Conservation (phyloP, 805 yeast genomes). For the Lipomyces spencermartinsiae region DNA sequence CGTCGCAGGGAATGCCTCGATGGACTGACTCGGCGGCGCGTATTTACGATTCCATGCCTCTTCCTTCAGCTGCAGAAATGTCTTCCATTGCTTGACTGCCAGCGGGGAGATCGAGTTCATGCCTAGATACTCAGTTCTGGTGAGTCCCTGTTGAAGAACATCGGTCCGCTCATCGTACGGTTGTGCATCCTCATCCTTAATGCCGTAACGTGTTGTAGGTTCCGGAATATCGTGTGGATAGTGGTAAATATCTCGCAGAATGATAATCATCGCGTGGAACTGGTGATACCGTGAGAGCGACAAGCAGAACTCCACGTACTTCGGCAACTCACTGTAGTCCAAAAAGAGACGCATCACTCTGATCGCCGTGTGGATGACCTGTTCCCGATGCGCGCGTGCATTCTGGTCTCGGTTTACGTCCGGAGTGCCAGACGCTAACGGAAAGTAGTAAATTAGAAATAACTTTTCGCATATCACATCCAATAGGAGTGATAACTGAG, state of each 20-base stretch:
- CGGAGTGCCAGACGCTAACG: background rate
- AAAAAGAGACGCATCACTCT: slow-evolving; percentile 22
- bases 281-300: slow-evolving; percentile 17
- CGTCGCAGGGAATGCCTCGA: too few species aligned
- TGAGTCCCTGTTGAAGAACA: slow-evolving; percentile 17
- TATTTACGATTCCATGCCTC: slow-evolving; percentile 7
- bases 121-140: slow-evolving; percentile 17
- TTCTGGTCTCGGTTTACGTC: background rate
- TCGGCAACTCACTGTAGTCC: slow-evolving; percentile 5
- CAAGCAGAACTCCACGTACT: slow-evolving; percentile 12
- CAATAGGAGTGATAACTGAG: background rate
- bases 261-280: slow-evolving; percentile 30
- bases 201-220: background rate
- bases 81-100: slow-evolving; percentile 17
- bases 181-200: background rate
- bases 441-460: slow-evolving; percentile 15
- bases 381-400: slow-evolving; percentile 4
- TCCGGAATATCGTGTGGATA: slow-evolving; percentile 10
- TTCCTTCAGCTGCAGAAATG: slow-evolving; percentile 14
- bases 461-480: slow-evolving; percentile 20
- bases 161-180: slow-evolving; percentile 21
- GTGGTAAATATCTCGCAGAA: slow-evolving; percentile 21
- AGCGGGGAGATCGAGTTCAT: slow-evolving; percentile 7
- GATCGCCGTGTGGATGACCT: slow-evolving; percentile 18
- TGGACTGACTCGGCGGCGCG: too few species aligned